These are phyloP conservation scores for Podospora anserina DNA, from an alignment of 495 filamentous ascomycete species.

Conservation along the genomic window DNA sequence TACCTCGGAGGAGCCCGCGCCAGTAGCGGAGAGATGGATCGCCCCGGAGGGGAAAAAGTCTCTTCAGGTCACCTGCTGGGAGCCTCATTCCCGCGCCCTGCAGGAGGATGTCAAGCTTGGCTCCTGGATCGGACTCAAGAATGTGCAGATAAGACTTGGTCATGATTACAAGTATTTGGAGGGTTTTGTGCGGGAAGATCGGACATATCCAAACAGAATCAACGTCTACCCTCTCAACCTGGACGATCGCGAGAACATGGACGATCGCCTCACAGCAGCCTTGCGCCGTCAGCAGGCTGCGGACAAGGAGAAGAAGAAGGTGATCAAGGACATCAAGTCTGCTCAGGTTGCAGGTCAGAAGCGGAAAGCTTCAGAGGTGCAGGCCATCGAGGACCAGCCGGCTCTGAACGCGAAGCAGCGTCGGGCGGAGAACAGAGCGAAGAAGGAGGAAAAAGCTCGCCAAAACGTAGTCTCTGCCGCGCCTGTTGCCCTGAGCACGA, in stretches of 20 bases:
- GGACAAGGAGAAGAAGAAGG: conserved; percentile 49
- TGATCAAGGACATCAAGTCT: conserved; percentile 38
- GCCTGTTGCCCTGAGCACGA: background rate
- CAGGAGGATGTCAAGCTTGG: conserved; percentile 53
- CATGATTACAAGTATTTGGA: conserved; percentile 58
- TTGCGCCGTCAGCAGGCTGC: conserved; percentile 62
- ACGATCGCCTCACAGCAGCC: conserved; percentile 58
- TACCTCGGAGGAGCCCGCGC: conserved; percentile 12
- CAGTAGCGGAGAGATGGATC: conserved; percentile 48
- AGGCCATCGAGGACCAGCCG: conserved; percentile 24
- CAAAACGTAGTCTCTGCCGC: background rate
- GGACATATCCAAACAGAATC: conserved; percentile 46
- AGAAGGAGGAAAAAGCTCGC: background rate
- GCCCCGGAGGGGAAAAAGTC: conserved; percentile 76
- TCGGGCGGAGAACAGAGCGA: conserved; percentile 11
- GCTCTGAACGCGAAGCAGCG: conserved; percentile 23
- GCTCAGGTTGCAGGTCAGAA: conserved; percentile 27
- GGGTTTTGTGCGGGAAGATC: conserved; percentile 66
- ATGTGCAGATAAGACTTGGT: conserved; percentile 66
- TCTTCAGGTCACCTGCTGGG: conserved; percentile 69
- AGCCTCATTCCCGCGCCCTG: conserved; percentile 59
- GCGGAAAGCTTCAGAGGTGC: conserved; percentile 23
- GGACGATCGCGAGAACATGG: conserved; percentile 37
- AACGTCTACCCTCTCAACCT: conserved; percentile 44
- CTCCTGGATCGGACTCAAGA: conserved; percentile 62